Evolutionary conservation across 2,329 filamentous ascomycete genomes (phyloP), one percentile per base, ranked within the genome.

Genomic region (Cytospora chrysosperma): DNA sequence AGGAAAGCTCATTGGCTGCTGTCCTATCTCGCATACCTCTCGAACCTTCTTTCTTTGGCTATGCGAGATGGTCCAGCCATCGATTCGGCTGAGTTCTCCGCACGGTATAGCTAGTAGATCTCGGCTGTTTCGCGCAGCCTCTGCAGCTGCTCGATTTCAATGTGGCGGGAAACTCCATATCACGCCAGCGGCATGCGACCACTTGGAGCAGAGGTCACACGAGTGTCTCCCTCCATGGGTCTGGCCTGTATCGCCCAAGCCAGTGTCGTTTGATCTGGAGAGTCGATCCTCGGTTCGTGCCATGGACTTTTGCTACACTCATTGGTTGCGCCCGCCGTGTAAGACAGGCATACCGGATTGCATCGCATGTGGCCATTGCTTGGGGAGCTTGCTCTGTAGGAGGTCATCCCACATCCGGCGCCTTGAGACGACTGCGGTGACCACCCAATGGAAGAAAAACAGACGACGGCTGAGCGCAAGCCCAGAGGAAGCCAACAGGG

Each of bases 21-120:
- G 51, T 12, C 27, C 32, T 26, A 55, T 13, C 24, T 61, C 17
- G 51, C 51, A 61, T 27, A 34, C 58, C n/a, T 51, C 50, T 30
- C 59, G 50, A 28, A 15, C 32, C 40, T 26, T 17, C 28, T 26
- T 17, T 26, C 27, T 53, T 34, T n/a, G 27, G 17, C n/a, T 52
- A 43, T 13, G 26, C 37, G 37, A 43, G 47, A 30, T 37, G 19
- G 5, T 21, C 17, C 27, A 30, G 27, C 52, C 52, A 21, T 34
- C 15, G 26, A 52, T 40, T 30, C n/a, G 17, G 21, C 34, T 32
- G 47, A 40, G 13, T 49, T 59, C 55, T 65, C 59, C 57, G 61
- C 53, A 56, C 57, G 37, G 28, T 59, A 43, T 24, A 47, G 55
- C 64, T 56, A 58, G 32, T 56, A 26, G 47, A 32, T 40, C 28